Percentiles rank a stretch among this genome's conserved stretches.
Conservation (phyloP, 768 basidiomycete genomes). For the Amylocystis lapponica region DNA sequence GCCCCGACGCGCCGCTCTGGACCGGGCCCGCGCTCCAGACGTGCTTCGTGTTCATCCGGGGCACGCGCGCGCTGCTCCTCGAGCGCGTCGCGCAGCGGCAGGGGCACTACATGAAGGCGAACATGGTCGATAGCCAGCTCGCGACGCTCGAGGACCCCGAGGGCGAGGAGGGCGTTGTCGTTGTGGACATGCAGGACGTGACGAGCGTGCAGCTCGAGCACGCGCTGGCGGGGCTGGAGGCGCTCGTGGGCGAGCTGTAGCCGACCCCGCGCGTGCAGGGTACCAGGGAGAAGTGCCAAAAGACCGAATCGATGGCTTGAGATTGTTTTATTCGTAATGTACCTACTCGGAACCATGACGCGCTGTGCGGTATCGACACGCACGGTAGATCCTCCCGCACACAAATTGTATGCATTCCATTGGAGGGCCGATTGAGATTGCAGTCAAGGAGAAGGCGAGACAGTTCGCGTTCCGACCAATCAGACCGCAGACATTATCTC, state of each 20-base stretch:
- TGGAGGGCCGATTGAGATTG: no score
- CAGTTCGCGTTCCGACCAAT: no score
- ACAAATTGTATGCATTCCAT: no score
- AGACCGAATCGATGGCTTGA: no score
- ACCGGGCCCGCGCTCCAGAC: slow-evolving; percentile 41
- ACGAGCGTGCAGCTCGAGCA: slow-evolving; percentile 50
- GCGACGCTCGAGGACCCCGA: slow-evolving; percentile 62
- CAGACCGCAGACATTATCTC: no score
- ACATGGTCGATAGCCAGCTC: slow-evolving; percentile 79
- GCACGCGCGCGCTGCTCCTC: slow-evolving; percentile 45
- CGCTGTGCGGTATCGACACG: no score
- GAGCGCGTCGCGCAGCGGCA: slow-evolving; percentile 58
- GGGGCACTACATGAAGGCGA: slow-evolving; percentile 81
- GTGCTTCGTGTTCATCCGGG: slow-evolving; percentile 78
- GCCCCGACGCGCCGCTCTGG: slow-evolving; percentile 23
- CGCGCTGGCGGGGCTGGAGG: slow-evolving; percentile 38
- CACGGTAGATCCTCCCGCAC: no score
- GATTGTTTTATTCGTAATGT: no score
- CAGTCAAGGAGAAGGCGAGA: no score
- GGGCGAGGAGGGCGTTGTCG: slow-evolving; percentile 63
- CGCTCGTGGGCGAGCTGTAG: slow-evolving; percentile 10
- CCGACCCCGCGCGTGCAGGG: no score
- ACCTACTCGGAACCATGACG: no score
- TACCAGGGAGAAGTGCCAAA: no score
- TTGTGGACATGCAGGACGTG: slow-evolving; percentile 46